Conservation (phyloP, 75 land plant species). For the Ceratopteris richardii region DNA sequence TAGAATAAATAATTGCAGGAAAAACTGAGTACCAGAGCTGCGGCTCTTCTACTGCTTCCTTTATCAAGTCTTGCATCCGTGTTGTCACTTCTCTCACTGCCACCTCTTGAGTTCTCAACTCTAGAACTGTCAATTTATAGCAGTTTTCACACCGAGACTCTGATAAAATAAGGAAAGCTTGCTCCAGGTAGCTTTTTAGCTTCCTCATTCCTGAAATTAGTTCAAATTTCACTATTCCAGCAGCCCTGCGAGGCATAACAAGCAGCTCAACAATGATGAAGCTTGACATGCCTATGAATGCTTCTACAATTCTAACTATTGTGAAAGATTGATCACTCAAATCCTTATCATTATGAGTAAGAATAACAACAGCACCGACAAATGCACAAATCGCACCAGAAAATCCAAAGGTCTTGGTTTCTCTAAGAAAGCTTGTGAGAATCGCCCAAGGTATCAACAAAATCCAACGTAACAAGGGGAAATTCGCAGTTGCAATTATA, state of each 20-base stretch:
- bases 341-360: constrained; percentile 40
- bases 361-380: constrained; percentile 45
- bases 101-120: constrained; percentile 16
- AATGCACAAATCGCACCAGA: constrained; percentile 50
- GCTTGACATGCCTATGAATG: constrained; percentile 47
- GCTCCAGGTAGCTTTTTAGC: constrained; percentile 15
- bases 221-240: constrained; percentile 35
- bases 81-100: constrained; percentile 8
- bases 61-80: constrained; percentile 26
- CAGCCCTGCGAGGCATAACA: constrained; percentile 49
- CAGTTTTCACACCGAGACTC: not conserved
- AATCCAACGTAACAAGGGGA: constrained; percentile 21
- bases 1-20: constrained; percentile 29
- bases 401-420: constrained; percentile 49
- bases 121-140: not conserved
- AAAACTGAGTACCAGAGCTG: constrained; percentile 69
- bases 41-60: constrained; percentile 56
- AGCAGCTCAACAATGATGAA: constrained; percentile 49
- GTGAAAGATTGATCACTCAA: constrained; percentile 37
- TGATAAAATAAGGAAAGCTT: constrained; percentile 1
- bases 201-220: constrained; percentile 20
- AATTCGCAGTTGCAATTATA: constrained; percentile 20
- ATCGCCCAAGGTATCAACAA: constrained; percentile 63
- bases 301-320: constrained; percentile 47
- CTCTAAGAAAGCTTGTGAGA: constrained; percentile 45